Base-by-base conservation (phyloP, 495 filamentous ascomycete species). In the Echria macrotheca region DNA sequence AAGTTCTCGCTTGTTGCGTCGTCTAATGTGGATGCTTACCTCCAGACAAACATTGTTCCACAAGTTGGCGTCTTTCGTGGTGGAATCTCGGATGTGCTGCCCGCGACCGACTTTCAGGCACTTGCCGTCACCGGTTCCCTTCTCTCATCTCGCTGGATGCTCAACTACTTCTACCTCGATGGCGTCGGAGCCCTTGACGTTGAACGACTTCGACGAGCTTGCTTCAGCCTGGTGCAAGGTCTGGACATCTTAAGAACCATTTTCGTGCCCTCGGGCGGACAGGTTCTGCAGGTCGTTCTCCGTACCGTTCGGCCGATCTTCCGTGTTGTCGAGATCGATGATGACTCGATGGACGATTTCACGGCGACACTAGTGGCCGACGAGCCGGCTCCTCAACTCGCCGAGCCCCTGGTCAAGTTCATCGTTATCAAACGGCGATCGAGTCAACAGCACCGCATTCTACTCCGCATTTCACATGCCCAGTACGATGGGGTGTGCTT, bases 401-500 rank as follows among this genome's bases (percentile, higher is more conserved):
- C 79, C 17, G 70, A 80, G 35, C 71, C 77, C 8, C 76, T 76
- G 44, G 66, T 82, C 35, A 68, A 77, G 40, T 81, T 64, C 25
- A 56, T 81, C 39, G 69, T 75, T 15, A 59, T 82, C 43, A 71
- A 77, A 35, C 71, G 73, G 36, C 67, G 69, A 29, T 67, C 68
- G 39, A 63, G 59, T 18, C 69, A 58, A 22, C 63, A 73, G 18
- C 66, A 80, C 53, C 68, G 74, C 12, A 73, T 87, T 32, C 61
- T 81, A 42, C 65, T 87, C 11, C 73, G 81, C 2, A 69, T 85
- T 4, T 85, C 81, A 0, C 83, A 87, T 50, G 81, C 82, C 5
- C 83, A 87, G 53, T 85, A 81, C 44, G 83, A 85, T 48, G 82
- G 79, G 21, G 69, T 85, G 1, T 84, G 75, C 59, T 65, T 86